Conservation (phyloP, 2,329 filamentous ascomycete species). For the Phyllosticta citrichinensis region DNA sequence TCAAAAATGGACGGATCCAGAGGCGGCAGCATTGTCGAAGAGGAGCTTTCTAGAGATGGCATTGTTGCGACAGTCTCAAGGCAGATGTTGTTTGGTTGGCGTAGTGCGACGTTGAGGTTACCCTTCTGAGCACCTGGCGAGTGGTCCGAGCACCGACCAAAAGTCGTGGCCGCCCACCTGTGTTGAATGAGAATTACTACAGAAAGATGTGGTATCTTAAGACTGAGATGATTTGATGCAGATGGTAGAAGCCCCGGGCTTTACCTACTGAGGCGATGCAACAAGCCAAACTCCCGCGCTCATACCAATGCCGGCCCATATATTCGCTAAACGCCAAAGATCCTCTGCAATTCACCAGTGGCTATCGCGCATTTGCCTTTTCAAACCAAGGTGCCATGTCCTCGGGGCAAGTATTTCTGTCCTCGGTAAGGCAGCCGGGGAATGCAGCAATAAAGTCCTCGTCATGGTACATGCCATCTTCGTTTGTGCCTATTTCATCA, state of each 20-base stretch:
- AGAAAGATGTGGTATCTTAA: not conserved
- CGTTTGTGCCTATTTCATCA: constrained; percentile 27
- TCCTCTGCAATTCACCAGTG: not conserved
- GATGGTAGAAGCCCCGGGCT: not conserved
- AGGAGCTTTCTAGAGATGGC: not conserved
- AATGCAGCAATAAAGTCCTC: constrained; percentile 81
- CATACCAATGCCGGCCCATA: constrained; percentile 5
- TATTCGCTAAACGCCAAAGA: constrained; percentile 6
- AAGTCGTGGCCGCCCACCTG: not conserved
- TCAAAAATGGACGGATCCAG: constrained; percentile 27
- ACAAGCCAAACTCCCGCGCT: constrained; percentile 4
- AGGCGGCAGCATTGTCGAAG: constrained; percentile 31
- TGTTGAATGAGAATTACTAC: not conserved
- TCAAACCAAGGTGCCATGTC: constrained; percentile 52
- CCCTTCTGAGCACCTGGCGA: not conserved
- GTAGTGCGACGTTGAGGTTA: not conserved
- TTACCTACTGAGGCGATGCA: not conserved
- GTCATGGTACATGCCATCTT: constrained; percentile 57
- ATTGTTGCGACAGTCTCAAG: not conserved
- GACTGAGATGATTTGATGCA: not conserved
- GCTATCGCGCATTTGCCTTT: constrained; percentile 18
- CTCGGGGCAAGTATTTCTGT: constrained; percentile 54
- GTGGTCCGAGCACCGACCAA: not conserved
- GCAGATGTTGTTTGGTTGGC: not conserved
- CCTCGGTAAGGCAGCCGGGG: constrained; percentile 54